A percentile compares a stretch with the other conserved stretches of the same genome.
Evolutionary conservation across 75 land plant genomes (phyloP).

Genomic region (Selaginella tamariscina): DNA sequence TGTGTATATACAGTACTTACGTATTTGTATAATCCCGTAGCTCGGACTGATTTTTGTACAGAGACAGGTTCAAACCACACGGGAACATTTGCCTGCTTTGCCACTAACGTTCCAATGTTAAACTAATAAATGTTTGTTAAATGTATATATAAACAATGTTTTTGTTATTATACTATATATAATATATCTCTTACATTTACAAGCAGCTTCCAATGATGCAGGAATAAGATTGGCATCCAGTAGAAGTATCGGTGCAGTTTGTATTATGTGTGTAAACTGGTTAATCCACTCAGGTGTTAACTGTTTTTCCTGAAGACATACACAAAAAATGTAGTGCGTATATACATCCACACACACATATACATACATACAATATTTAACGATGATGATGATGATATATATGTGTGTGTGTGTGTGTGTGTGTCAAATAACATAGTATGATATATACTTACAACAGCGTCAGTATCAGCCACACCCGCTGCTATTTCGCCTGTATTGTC

Average conservation of each 20-base stretch:
- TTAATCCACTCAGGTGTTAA: slow-evolving; percentile 73
- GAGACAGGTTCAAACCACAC: slow-evolving; percentile 98
- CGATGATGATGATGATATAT: no score
- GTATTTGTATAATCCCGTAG: slow-evolving; percentile 39
- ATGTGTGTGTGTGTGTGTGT: no score
- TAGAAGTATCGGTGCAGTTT: slow-evolving; percentile 60
- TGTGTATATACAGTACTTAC: slow-evolving; percentile 36
- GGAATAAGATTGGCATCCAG: slow-evolving; percentile 76
- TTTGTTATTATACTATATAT: no score
- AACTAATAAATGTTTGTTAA: not conserved
- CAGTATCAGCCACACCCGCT: slow-evolving; percentile 76
- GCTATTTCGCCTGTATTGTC: slow-evolving; percentile 63
- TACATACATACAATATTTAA: not conserved
- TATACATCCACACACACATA: not conserved
- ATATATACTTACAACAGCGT: slow-evolving; percentile 57
- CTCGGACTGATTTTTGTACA: slow-evolving; percentile 64
- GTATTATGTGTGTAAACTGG: slow-evolving; percentile 35
- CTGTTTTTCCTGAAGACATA: slow-evolving; percentile 45
- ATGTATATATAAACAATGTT: no score
- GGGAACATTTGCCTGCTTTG: slow-evolving; percentile 55
- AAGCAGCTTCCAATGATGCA: slow-evolving; percentile 51
- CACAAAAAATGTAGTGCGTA: not conserved
- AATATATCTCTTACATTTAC: slow-evolving; percentile 41
- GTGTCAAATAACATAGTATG: no score
- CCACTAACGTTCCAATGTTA: slow-evolving; percentile 32